phyloP scores from a whole-genome alignment of 345 rosid genomes.

The Hibiscus syriacus region DNA sequence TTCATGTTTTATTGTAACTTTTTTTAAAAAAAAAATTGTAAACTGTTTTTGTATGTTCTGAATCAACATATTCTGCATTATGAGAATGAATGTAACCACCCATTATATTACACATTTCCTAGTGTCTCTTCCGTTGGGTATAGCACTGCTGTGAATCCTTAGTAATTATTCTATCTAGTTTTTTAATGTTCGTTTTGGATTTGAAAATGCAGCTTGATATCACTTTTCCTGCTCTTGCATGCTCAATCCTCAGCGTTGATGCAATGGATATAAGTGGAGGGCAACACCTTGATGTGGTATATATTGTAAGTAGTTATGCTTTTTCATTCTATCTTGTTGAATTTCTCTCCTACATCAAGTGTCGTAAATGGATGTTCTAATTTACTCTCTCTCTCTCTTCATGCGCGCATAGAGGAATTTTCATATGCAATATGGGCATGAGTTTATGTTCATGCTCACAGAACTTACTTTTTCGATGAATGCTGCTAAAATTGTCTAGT shows the following conservation, averaged over 20 bases:
- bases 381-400: neutral
- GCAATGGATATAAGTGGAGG: slow-evolving; percentile 99
- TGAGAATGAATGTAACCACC: no score
- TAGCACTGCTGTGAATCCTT: neutral
- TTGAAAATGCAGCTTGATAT: slow-evolving; percentile 78
- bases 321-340: neutral
- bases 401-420: neutral
- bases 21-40: no score
- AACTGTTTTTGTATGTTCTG: no score
- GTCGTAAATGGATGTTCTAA: neutral
- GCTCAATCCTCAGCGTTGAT: slow-evolving; percentile 90
- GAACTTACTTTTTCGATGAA: neutral
- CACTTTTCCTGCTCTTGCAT: slow-evolving; percentile 85
- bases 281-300: slow-evolving; percentile 95
- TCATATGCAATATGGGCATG: neutral
- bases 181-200: neutral
- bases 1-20: neutral
- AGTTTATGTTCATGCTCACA: neutral
- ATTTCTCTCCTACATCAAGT: neutral
- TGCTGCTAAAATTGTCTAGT: neutral
- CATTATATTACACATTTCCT: no score
- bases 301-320: slow-evolving; percentile 13
- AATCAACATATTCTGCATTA: no score
- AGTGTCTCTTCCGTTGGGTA: neutral
- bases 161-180: slow-evolving; percentile 3